These are phyloP conservation scores for Candolleomyces efflorescens DNA, from an alignment of 768 basidiomycete species.

Conservation along the genomic window DNA sequence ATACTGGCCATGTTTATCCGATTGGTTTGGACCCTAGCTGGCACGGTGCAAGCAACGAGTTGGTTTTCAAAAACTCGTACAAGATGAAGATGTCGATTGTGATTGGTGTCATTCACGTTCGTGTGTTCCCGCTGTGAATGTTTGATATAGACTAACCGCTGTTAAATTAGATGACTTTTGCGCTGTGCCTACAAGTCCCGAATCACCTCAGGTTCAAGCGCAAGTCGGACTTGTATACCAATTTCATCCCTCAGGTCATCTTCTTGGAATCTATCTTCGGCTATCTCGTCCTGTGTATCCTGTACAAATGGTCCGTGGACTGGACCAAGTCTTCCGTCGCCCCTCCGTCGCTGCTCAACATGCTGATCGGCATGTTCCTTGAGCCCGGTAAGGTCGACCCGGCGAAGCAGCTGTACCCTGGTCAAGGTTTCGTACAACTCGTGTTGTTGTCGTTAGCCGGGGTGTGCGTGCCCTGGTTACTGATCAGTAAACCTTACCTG, in stretches of 20 bases:
- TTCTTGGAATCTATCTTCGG: constrained; percentile 98
- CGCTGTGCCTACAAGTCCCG: constrained; percentile 91
- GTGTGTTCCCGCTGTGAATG: constrained; percentile 20
- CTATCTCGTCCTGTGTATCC: constrained; percentile 88
- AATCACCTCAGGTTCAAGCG: constrained; percentile 96
- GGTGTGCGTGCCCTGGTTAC: constrained; percentile 93
- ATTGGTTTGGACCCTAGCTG: constrained; percentile 95
- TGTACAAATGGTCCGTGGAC: constrained; percentile 97
- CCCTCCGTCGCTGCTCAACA: constrained; percentile 90
- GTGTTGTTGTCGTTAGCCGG: constrained; percentile 72
- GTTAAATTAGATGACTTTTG: constrained; percentile 88
- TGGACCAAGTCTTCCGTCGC: constrained; percentile 67
- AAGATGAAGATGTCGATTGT: constrained; percentile 99
- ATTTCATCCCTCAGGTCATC: constrained; percentile 95
- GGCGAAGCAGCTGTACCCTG: constrained; percentile 70
- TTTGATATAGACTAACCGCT: constrained; percentile 6
- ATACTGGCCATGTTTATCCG: constrained; percentile 75
- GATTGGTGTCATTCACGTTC: constrained; percentile 92
- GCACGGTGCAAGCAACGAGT: constrained; percentile 88
- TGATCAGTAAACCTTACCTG: constrained; percentile 89
- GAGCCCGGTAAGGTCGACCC: constrained; percentile 77
- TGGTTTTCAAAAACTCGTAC: constrained; percentile 97
- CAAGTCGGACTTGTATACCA: constrained; percentile 80
- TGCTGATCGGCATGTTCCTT: constrained; percentile 96
- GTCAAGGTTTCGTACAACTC: constrained; percentile 83